Evolutionary conservation across 1,284 basidiomycete species (phyloP), one percentile per base, ranked within the genome.

Genomic region (Ustilago nuda): DNA sequence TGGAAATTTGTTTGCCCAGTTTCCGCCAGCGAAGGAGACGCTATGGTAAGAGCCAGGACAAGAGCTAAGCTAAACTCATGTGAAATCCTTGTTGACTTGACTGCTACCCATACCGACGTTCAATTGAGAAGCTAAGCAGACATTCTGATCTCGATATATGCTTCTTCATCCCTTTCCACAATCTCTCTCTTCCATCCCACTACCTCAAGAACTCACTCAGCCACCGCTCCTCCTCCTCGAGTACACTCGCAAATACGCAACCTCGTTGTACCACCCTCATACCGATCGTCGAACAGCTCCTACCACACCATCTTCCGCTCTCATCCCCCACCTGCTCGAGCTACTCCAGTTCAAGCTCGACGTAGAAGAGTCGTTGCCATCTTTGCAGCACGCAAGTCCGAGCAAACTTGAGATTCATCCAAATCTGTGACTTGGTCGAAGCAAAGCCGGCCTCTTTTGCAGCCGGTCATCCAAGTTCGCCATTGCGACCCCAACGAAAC

Each of bases 31-130:
- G 11, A 27, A 50, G 48, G 13, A 15, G 36, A 45, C 12, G 12
- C 1, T 32, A 46, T 61, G 41, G 66, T 53, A 69, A 63, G 66
- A 62, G 62, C 56, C 45, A 70, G 61, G 52, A 41, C 8, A 33
- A 51, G 45, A 33, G 64, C 64, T 66, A 32, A 50, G 48, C 48
- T 27, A 27, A 50, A 50, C 48, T 50, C 30, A 50, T 50, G 30
- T 27, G 6, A 50, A 50, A 50, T 33, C 36, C 39, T 33, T 54
- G 51, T 53, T 19, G 23, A 23, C 12, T 23, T 45, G 39, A 15
- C 36, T 61, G 54, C 65, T 61, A 56, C 46, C 15, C 45, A 48
- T 45, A 43, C 17, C 9, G 33, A 48, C 37, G 51, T 27, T 33
- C 41, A 45, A 17, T 50, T 32, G 50, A 51, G 27, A 35, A 53